Percentiles rank a stretch among this genome's conserved stretches.
phyloP scores from a whole-genome alignment of 2,329 filamentous ascomycete genomes.

The Herpotrichia juniperi region DNA sequence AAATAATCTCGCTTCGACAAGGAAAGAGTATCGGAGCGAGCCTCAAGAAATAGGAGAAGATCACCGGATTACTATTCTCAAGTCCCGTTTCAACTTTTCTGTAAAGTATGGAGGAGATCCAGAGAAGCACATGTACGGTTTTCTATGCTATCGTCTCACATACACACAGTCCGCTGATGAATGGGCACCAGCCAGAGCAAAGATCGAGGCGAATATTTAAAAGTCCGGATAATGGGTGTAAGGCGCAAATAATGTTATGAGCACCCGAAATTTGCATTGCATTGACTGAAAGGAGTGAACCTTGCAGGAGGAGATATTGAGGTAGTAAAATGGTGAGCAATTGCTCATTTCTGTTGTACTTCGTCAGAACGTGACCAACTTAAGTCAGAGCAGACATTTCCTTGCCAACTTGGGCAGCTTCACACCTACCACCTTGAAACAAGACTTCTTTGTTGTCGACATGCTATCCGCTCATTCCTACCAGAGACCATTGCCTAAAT shows the following conservation, averaged over 20 bases:
- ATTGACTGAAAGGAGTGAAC: slow-evolving; percentile 16
- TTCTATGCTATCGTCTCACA: slow-evolving; percentile 25
- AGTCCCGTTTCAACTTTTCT: slow-evolving; percentile 18
- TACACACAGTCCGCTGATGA: slow-evolving; percentile 20
- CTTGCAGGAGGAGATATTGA: slow-evolving; percentile 24
- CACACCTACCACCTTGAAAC: slow-evolving; percentile 14
- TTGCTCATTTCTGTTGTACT: background rate
- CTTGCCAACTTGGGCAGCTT: background rate
- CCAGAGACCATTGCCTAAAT: background rate
- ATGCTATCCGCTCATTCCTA: slow-evolving; percentile 14
- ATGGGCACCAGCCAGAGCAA: slow-evolving; percentile 19
- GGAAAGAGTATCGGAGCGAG: slow-evolving; percentile 15
- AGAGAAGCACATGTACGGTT: slow-evolving; percentile 19
- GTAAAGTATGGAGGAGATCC: slow-evolving; percentile 9
- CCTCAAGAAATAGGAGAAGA: slow-evolving; percentile 12
- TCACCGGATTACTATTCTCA: slow-evolving; percentile 25
- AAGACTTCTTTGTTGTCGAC: slow-evolving; percentile 22
- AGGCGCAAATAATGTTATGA: slow-evolving; percentile 15
- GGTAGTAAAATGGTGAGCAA: slow-evolving; percentile 16
- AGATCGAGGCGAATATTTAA: slow-evolving; percentile 15
- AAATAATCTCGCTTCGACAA: slow-evolving; percentile 14
- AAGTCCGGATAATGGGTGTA: slow-evolving; percentile 21
- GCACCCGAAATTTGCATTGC: slow-evolving; percentile 8
- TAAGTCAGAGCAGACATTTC: background rate
- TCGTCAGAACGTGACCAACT: slow-evolving; percentile 9